These are phyloP conservation scores for Helotiales sp. DNA, from an alignment of 2,329 filamentous ascomycete species.

Conservation along the genomic window DNA sequence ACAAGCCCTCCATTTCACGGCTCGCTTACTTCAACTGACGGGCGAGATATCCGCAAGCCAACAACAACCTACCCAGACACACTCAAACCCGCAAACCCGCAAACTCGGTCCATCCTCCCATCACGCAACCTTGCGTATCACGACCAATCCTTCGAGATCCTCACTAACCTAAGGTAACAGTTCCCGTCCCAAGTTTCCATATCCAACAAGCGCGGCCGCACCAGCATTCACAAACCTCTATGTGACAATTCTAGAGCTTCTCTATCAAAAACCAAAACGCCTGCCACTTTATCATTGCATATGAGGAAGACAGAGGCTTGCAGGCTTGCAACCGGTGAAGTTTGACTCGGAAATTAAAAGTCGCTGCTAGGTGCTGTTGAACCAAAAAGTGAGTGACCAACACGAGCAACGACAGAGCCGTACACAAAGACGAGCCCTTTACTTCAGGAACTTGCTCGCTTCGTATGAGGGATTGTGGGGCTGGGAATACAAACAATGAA, in stretches of 20 bases:
- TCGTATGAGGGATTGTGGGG: not conserved
- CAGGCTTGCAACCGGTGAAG: conserved; percentile 1
- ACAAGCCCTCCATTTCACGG: too few relatives aligned
- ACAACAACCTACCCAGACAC: not conserved
- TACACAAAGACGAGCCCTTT: not conserved
- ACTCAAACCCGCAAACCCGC: not conserved
- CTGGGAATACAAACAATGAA: not conserved
- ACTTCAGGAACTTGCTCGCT: not conserved
- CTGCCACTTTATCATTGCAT: not conserved
- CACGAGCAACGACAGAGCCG: too few relatives aligned
- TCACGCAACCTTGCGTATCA: not conserved
- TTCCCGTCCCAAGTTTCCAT: not conserved
- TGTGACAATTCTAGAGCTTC: not conserved
- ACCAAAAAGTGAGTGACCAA: too few relatives aligned
- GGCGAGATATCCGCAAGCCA: not conserved
- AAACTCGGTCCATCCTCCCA: not conserved
- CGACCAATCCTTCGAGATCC: not conserved
- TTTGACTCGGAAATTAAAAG: not conserved
- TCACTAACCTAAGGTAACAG: not conserved
- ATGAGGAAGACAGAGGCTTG: not conserved
- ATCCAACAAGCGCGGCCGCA: not conserved
- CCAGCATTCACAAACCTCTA: not conserved
- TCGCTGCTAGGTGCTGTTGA: too few relatives aligned
- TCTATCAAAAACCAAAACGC: not conserved
- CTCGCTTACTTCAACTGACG: not conserved